Percentiles rank a stretch among this genome's conserved stretches.
These are phyloP conservation scores for Acanthochlamys bracteata DNA, from an alignment of 106 monocot species.

Conservation along the genomic window DNA sequence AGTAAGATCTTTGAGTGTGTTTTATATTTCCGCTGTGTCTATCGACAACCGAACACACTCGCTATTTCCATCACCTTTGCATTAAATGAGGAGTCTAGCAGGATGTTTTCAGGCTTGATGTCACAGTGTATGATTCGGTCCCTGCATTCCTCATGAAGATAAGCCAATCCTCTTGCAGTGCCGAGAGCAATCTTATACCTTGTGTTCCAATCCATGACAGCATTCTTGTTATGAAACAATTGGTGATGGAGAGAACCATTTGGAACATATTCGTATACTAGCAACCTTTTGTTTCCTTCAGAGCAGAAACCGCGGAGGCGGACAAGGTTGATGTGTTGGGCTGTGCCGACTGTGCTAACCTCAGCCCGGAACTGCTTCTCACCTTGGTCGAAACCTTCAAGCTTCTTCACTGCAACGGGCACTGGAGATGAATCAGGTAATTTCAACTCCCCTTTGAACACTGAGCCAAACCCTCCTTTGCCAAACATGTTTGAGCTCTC, in stretches of 20 bases:
- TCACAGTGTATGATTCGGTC: conserved; percentile 15
- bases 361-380: conserved; percentile 22
- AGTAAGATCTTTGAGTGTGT: too few species aligned
- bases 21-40: too few species aligned
- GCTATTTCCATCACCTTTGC: too few species aligned
- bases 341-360: conserved; percentile 12
- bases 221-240: neutral
- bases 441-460: conserved; percentile 25
- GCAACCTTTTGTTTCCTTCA: conserved; percentile 6
- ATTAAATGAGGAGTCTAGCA: neutral
- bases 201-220: conserved; percentile 4
- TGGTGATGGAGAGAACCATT: conserved; percentile 6
- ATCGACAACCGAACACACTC: too few species aligned
- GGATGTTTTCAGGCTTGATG: conserved; percentile 22
- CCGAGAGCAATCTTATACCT: conserved; percentile 21
- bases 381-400: neutral
- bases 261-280: conserved; percentile 15
- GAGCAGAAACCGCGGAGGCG: conserved; percentile 14
- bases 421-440: neutral
- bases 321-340: conserved; percentile 17
- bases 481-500: conserved; percentile 25
- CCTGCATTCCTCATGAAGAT: conserved; percentile 19
- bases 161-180: conserved; percentile 13
- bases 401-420: conserved; percentile 18
- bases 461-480: conserved; percentile 30